Base-by-base conservation (phyloP, 768 basidiomycete genomes). In the Coprinopsis marcescibilis region DNA sequence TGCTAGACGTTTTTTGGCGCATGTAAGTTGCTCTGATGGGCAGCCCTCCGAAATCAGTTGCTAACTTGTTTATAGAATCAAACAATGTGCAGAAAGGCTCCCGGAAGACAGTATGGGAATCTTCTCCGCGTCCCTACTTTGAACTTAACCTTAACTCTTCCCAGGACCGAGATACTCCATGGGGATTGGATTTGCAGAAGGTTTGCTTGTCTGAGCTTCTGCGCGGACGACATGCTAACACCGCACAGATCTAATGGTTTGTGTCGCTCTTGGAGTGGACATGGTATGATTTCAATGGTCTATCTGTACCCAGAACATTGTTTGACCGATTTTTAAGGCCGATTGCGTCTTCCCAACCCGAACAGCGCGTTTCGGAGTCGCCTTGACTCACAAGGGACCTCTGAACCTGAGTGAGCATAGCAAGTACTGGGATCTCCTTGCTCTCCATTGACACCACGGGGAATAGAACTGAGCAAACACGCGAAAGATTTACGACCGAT, bases 291-390 rank as follows among this genome's bases (percentile, higher is more conserved):
- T 17, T 21, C 33, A 20, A n/a, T 51, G 17, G 15, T 23, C 32
- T 36, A 13, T 25, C n/a, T 17, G 43, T 20, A 36, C 27, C 25
- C 15, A 20, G 51, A 5, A 51, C 15, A 44, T n/a, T n/a, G n/a
- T n/a, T n/a, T n/a, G n/a, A n/a, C n/a, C 8, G 49, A 89, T 5
- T 34, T 17, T 25, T 3, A 45, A 55, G 89, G 90, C 90, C 0
- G 91, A 95, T 60, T 95, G 91, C 52, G 91, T 95, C 10, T 94
- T 92, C 57, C 92, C 91, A 25, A 95, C 91, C 1, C 77, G 92
- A 49, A 94, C 92, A 1, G 92, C 91, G 29, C 77, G 91, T 23
- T 94, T 94, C 61, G 91, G 91, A 2, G 85, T 94, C 13, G 91
- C 92, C 4, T 63, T 95, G 48, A 94, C 92, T 8, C 79, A 81